phyloP scores from a whole-genome alignment of 768 basidiomycete species.

The Termitomyces sp. region DNA sequence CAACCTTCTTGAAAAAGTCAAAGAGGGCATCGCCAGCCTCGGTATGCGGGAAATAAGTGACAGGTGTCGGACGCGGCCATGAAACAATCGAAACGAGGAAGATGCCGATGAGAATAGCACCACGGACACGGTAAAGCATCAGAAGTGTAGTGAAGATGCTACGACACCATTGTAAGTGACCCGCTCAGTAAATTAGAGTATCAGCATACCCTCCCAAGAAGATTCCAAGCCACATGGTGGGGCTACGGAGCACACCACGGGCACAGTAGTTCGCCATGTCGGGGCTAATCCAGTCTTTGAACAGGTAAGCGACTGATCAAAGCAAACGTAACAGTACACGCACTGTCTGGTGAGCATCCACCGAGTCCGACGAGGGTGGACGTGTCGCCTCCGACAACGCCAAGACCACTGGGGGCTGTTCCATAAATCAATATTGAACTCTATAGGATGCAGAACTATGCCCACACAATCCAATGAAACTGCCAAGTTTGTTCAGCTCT shows the following conservation, averaged over 20 bases:
- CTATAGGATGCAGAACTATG: background rate
- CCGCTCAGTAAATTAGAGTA: background rate
- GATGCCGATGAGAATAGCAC: conserved; percentile 79
- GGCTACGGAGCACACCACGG: conserved; percentile 58
- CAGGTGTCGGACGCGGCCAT: conserved; percentile 78
- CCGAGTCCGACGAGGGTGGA: conserved; percentile 70
- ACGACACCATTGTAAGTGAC: background rate
- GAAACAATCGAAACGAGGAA: conserved; percentile 81
- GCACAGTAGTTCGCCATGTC: conserved; percentile 57
- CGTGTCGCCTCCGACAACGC: conserved; percentile 70
- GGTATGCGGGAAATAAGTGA: conserved; percentile 81
- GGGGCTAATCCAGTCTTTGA: conserved; percentile 34
- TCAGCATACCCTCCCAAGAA: conserved; percentile 68
- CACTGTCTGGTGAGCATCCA: conserved; percentile 58
- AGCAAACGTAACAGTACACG: background rate
- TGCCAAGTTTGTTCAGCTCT: conserved; percentile 18
- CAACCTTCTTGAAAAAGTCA: conserved; percentile 81
- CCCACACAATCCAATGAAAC: conserved; percentile 72
- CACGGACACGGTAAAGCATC: conserved; percentile 82
- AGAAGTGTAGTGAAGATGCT: conserved; percentile 73
- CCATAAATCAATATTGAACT: background rate
- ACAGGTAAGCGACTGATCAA: background rate
- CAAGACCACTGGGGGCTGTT: conserved; percentile 59
- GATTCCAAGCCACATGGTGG: conserved; percentile 86
- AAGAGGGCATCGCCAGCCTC: conserved; percentile 63